Evolutionary conservation across 2,329 filamentous ascomycete genomes (phyloP).

Genomic region (Fonsecaea nubica): DNA sequence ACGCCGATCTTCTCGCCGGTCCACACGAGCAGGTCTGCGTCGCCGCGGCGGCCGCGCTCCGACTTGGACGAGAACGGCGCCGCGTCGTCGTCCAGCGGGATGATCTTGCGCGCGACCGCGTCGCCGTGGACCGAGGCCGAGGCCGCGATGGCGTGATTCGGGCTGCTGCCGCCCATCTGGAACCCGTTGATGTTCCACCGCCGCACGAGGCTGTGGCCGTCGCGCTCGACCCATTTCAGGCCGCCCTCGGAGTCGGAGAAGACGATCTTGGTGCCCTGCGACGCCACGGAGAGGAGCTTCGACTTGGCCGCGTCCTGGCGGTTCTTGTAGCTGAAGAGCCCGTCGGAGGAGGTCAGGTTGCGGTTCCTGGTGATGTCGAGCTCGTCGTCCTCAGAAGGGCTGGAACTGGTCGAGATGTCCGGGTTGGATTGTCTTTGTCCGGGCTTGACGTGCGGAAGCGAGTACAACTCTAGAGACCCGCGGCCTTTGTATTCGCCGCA

Average conservation of each 20-base stretch:
- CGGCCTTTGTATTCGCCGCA: conserved; percentile 92
- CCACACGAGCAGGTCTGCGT: conserved; percentile 85
- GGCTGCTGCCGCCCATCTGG: conserved; percentile 27
- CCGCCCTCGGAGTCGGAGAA: conserved; percentile 84
- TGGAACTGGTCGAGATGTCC: conserved; percentile 2
- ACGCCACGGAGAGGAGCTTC: conserved; percentile 79
- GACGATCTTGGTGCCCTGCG: conserved; percentile 81
- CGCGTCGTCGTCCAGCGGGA: conserved; percentile 49
- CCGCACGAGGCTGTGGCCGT: conserved; percentile 64
- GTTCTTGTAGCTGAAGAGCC: conserved; percentile 68
- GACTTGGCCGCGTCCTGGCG: conserved; percentile 81
- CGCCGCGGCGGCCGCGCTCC: conserved; percentile 62
- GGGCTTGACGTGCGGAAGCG: conserved; percentile 52
- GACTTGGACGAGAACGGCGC: conserved; percentile 61
- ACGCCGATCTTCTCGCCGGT: conserved; percentile 84
- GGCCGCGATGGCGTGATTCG: conserved; percentile 10
- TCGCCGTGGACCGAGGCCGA: conserved; percentile 18
- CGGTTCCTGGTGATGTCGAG: conserved; percentile 7
- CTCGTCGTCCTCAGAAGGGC: conserved; percentile 22
- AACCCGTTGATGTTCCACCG: conserved; percentile 64
- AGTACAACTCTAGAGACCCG: conserved; percentile 86
- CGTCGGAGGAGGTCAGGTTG: background rate
- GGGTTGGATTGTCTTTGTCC: conserved; percentile 1
- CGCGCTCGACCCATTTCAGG: conserved; percentile 88
- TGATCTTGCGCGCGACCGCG: conserved; percentile 35